Evolutionary conservation across 306 rosid genomes (phyloP), one percentile per base, ranked within the genome.

Genomic region (Clitoria ternatea): DNA sequence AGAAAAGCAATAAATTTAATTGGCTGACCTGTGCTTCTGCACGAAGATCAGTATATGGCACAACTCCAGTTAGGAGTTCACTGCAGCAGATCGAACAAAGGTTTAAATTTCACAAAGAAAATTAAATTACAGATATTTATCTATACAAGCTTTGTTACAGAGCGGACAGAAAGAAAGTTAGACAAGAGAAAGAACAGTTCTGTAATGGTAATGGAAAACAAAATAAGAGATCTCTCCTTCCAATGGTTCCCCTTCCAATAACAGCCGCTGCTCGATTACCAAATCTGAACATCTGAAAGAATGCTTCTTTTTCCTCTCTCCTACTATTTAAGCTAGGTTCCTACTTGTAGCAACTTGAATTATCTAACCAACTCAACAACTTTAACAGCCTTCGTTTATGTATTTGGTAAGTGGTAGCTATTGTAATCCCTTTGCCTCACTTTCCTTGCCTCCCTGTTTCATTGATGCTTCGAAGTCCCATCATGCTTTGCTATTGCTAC

Each of bases 41-140:
- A 59, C 95, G 92, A 74, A 94, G 97, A 90, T 90, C 97, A 17
- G 98, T 94, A 65, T 94, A 89, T 59, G 98, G 97, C 77, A 94
- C 92, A 83, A 94, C 96, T 67, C 97, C 96, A 30, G 98, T 90
- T 48, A 94, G 87, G 76, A 90, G 92, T 83, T 94, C 98, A 55
- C 98, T 92, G 96, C 89, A 86, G 71, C 65, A 78, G 33, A 55
- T 60, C 12, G 35, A 74, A 77, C 29, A 23, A 30, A 69, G 27
- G 27, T 6, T 45, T 53, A 27, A 3, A 66, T 48, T 55, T 55
- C 47, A 27, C 48, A 53, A 40, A 45, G 37, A 43, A 77, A 59
- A 7, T 9, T 47, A 30, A 27, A 78, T 24, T 13, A 11, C 54
- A 32, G 1, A 20, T 26, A 23, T 32, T 36, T 14, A 27, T 63